Conservation (phyloP, 805 yeast genomes). For the Grigorovia transvaalensis region DNA sequence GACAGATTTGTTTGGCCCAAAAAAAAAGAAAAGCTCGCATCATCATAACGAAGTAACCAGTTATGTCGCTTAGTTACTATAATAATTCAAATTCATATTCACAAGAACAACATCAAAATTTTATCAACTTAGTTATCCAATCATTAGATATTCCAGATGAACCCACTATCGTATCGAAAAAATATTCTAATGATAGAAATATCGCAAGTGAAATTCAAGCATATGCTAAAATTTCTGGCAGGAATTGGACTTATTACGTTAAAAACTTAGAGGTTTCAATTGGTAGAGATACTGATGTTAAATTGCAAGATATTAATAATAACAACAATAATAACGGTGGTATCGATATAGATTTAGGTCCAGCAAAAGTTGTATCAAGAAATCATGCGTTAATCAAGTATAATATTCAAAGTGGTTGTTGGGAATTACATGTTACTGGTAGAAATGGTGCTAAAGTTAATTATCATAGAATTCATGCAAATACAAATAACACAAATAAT, state of each 20-base stretch:
- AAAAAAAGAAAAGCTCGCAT: background rate
- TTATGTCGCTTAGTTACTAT: background rate
- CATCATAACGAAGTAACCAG: background rate
- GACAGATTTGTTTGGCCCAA: too few relatives aligned
- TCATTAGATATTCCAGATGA: slow-evolving; percentile 63
- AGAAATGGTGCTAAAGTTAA: slow-evolving; percentile 92
- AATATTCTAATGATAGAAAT: slow-evolving; percentile 63
- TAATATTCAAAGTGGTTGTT: slow-evolving; percentile 59
- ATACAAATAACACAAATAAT: slow-evolving; percentile 24
- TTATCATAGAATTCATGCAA: slow-evolving; percentile 38
- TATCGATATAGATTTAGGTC: slow-evolving; percentile 79
- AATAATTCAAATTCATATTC: slow-evolving; percentile 5
- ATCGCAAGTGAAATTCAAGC: slow-evolving; percentile 78
- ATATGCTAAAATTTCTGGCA: slow-evolving; percentile 91
- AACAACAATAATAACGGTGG: background rate
- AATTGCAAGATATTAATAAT: slow-evolving; percentile 4
- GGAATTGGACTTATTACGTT: slow-evolving; percentile 89
- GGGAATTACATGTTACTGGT: slow-evolving; percentile 81
- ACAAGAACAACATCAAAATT: slow-evolving; percentile 34
- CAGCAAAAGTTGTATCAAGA: slow-evolving; percentile 93
- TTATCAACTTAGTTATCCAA: slow-evolving; percentile 66
- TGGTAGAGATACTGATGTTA: slow-evolving; percentile 65
- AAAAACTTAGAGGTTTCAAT: slow-evolving; percentile 63
- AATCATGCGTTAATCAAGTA: slow-evolving; percentile 79
- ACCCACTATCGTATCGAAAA: slow-evolving; percentile 61